phyloP scores from a whole-genome alignment of 495 filamentous ascomycete species.

The Aspergillus ellipticus region DNA sequence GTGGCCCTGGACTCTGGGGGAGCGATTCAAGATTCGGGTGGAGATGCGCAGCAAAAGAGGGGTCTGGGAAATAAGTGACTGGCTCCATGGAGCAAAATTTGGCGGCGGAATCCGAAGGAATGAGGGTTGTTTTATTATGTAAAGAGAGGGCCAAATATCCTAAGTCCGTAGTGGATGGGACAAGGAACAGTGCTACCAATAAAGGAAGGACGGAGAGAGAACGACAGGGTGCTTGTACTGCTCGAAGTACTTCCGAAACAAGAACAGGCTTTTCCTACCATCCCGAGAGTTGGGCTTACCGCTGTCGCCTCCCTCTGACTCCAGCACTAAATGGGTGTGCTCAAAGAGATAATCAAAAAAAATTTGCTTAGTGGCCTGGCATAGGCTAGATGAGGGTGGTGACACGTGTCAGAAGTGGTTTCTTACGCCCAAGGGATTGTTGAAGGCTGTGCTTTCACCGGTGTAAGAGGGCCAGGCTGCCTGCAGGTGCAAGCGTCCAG shows the following conservation, averaged over 20 bases:
- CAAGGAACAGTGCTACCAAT: no score
- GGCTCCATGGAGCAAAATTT: neutral
- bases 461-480: neutral
- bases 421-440: neutral
- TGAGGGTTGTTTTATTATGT: neutral
- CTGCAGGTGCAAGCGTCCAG: neutral
- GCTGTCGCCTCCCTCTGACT: neutral
- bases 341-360: neutral
- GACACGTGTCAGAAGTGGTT: slow-evolving; percentile 3
- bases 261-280: no score
- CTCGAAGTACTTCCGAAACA: no score
- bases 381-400: neutral
- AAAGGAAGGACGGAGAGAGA: no score
- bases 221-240: no score
- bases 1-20: slow-evolving; percentile 3
- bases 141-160: neutral
- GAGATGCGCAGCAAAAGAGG: slow-evolving; percentile 11
- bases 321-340: neutral
- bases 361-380: no score
- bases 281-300: neutral
- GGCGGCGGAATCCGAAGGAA: neutral
- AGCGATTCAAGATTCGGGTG: slow-evolving; percentile 14
- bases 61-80: neutral
- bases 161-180: no score
- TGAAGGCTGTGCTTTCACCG: neutral